A percentile compares a stretch with the other conserved stretches of the same genome.
These are phyloP conservation scores for Microbotryum violaceum DNA, from an alignment of 1,284 basidiomycete genomes.

Conservation along the genomic window DNA sequence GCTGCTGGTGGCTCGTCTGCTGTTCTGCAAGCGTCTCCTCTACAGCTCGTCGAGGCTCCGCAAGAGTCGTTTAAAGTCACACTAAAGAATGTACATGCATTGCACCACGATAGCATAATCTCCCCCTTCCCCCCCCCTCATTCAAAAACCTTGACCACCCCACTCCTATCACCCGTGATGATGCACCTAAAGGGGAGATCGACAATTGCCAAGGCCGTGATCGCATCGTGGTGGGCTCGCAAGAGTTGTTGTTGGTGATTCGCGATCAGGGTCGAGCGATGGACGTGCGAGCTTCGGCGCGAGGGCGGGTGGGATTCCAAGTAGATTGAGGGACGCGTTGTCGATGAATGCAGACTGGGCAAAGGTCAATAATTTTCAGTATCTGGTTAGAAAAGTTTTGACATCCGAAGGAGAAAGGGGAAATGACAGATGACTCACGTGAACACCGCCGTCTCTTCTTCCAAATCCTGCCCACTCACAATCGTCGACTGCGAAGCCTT, in stretches of 20 bases:
- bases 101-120: too few species aligned
- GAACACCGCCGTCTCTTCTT: conserved; percentile 60
- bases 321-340: conserved; percentile 16
- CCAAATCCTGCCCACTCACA: conserved; percentile 61
- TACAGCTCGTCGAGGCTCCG: too few species aligned
- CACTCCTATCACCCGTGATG: conserved; percentile 72
- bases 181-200: conserved; percentile 81
- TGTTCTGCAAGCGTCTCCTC: too few species aligned
- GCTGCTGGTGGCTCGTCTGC: too few species aligned
- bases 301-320: conserved; percentile 13
- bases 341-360: conserved; percentile 14
- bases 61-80: too few species aligned
- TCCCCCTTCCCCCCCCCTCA: conserved; percentile 1
- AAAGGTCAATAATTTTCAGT: not conserved
- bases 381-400: not conserved
- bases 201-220: conserved; percentile 69
- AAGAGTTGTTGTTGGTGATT: conserved; percentile 69
- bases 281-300: conserved; percentile 37
- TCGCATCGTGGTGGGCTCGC: conserved; percentile 70
- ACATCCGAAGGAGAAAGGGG: not conserved
- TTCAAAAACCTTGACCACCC: conserved; percentile 63
- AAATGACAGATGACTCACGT: conserved; percentile 47
- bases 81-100: too few species aligned
- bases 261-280: conserved; percentile 65
- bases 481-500: conserved; percentile 61